These are phyloP conservation scores for Phytophthora capsici DNA, from an alignment of 352 stramenopile species.

Conservation along the genomic window DNA sequence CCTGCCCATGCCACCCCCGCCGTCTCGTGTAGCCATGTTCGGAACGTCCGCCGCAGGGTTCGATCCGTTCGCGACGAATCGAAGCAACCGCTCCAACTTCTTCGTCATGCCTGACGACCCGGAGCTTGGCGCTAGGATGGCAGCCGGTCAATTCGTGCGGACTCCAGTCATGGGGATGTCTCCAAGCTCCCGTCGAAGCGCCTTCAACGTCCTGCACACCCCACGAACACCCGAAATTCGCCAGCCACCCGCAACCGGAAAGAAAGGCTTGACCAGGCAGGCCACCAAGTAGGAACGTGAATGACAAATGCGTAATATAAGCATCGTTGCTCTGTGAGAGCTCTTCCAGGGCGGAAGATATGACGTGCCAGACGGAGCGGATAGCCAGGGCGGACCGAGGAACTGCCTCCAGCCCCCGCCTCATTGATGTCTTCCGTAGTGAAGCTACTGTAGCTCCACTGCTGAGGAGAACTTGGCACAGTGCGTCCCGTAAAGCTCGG, in stretches of 20 bases:
- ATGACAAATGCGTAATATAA: slow-evolving; percentile 14
- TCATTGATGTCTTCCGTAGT: slow-evolving; percentile 2
- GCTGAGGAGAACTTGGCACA: neutral
- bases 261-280: neutral
- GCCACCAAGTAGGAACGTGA: neutral
- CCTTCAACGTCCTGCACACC: slow-evolving; percentile 20
- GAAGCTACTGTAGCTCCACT: neutral
- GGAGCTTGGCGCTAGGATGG: slow-evolving; percentile 31
- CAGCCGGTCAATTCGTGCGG: slow-evolving; percentile 34
- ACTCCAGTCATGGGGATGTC: slow-evolving; percentile 23
- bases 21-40: slow-evolving; percentile 72
- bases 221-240: slow-evolving; percentile 3
- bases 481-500: neutral
- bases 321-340: neutral
- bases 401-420: slow-evolving; percentile 13
- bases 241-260: neutral
- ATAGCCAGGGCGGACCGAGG: slow-evolving; percentile 20
- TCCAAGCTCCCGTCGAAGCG: slow-evolving; percentile 10
- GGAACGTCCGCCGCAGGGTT: slow-evolving; percentile 49
- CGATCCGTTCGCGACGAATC: slow-evolving; percentile 54
- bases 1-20: slow-evolving; percentile 50
- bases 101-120: slow-evolving; percentile 55
- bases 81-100: slow-evolving; percentile 48
- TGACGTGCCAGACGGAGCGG: slow-evolving; percentile 14
- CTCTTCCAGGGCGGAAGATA: slow-evolving; percentile 17